Evolutionary conservation across 192 early-diverging fungal genomes (phyloP).

Genomic region (Umbelopsis isabellina): DNA sequence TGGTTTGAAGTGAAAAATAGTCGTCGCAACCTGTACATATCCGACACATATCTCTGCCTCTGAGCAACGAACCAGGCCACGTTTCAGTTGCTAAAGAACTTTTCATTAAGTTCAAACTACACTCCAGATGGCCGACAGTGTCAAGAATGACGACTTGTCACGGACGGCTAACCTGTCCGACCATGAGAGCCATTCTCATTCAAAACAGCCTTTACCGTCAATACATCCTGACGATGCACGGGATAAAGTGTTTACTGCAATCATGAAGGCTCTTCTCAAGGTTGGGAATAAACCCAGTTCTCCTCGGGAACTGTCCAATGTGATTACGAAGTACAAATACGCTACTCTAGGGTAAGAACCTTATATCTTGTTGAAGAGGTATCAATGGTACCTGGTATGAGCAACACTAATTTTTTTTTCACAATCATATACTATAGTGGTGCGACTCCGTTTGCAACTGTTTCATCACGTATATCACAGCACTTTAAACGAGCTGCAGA

Average conservation of each 20-base stretch:
- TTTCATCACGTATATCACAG: slow-evolving; percentile 87
- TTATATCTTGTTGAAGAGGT: background rate
- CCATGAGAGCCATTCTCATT: slow-evolving; percentile 19
- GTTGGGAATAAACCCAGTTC: slow-evolving; percentile 79
- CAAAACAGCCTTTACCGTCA: slow-evolving; percentile 22
- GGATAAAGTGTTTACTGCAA: slow-evolving; percentile 88
- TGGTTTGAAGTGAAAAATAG: slow-evolving; percentile 17
- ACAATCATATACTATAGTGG: slow-evolving; percentile 54
- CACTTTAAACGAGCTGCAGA: slow-evolving; percentile 85
- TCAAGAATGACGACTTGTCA: slow-evolving; percentile 25
- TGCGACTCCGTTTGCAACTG: slow-evolving; percentile 85
- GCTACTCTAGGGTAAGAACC: slow-evolving; percentile 72
- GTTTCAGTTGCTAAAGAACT: background rate
- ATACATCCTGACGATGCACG: slow-evolving; percentile 79
- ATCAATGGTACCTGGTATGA: background rate
- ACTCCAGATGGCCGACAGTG: slow-evolving; percentile 23
- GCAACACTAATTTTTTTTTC: background rate
- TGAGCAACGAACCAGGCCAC: background rate
- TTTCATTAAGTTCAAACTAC: background rate
- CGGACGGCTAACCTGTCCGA: slow-evolving; percentile 15
- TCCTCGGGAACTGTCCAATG: slow-evolving; percentile 79
- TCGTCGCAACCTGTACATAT: slow-evolving; percentile 20
- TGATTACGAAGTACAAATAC: slow-evolving; percentile 79
- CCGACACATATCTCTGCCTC: background rate
- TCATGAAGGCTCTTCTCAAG: slow-evolving; percentile 78